Percentiles rank a stretch among this genome's conserved stretches.
These are phyloP conservation scores for Dryas octopetala DNA, from an alignment of 306 rosid genomes.

Conservation along the genomic window DNA sequence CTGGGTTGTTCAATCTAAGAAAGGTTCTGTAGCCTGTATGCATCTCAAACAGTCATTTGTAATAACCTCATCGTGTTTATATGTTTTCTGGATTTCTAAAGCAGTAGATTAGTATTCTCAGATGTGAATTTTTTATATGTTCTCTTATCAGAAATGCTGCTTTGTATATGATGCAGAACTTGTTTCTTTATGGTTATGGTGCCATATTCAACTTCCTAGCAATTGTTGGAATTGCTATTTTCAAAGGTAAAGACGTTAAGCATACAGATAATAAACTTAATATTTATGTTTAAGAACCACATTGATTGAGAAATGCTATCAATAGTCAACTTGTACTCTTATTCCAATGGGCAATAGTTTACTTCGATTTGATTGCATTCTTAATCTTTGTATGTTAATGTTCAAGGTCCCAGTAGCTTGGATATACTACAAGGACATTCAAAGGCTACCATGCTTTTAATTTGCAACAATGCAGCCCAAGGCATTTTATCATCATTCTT, in stretches of 20 bases:
- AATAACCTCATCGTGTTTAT: no score
- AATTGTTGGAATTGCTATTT: conserved; percentile 59
- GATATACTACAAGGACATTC: conserved; percentile 96
- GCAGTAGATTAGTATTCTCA: neutral
- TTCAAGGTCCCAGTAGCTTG: conserved; percentile 85
- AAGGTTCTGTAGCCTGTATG: no score
- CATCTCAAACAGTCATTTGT: no score
- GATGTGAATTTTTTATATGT: neutral
- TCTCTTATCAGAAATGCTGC: neutral
- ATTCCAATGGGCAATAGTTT: no score
- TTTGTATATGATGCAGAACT: conserved; percentile 63
- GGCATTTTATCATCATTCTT: conserved; percentile 97
- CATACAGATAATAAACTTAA: neutral
- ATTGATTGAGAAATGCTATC: no score
- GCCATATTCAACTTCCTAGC: conserved; percentile 93
- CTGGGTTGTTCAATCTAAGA: no score
- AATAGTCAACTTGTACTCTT: no score
- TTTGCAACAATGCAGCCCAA: conserved; percentile 98
- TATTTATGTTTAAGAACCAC: no score
- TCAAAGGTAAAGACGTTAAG: conserved; percentile 48
- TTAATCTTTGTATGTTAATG: neutral
- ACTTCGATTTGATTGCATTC: no score
- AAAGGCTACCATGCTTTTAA: conserved; percentile 84
- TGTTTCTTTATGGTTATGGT: conserved; percentile 93
- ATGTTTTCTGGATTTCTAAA: no score